phyloP scores from a whole-genome alignment of 805 yeast species.

The Wickerhamomyces strasburgensis region DNA sequence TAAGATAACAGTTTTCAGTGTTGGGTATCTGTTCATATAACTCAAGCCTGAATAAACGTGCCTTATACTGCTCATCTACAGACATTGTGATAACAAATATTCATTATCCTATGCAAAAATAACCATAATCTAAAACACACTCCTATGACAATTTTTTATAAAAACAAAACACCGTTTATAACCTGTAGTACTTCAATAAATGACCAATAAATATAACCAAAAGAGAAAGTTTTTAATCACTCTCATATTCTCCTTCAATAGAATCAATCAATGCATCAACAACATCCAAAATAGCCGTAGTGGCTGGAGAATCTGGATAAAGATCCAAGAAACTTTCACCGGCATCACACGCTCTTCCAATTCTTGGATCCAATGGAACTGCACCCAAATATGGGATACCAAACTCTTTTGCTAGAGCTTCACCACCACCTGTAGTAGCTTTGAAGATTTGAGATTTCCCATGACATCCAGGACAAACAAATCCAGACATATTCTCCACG shows the following conservation, averaged over 20 bases:
- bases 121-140: background rate
- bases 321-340: slow-evolving; percentile 82
- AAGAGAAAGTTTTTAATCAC: background rate
- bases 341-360: slow-evolving; percentile 80
- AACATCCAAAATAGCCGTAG: slow-evolving; percentile 77
- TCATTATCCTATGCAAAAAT: background rate
- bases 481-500: slow-evolving; percentile 98
- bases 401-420: slow-evolving; percentile 73
- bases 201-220: too few relatives aligned
- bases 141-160: too few relatives aligned
- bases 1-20: too few relatives aligned
- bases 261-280: slow-evolving; percentile 66
- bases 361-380: slow-evolving; percentile 94
- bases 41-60: too few relatives aligned
- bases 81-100: too few relatives aligned
- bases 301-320: slow-evolving; percentile 90
- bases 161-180: too few relatives aligned
- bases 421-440: slow-evolving; percentile 97
- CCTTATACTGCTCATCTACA: too few relatives aligned
- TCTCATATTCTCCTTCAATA: slow-evolving; percentile 30
- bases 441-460: slow-evolving; percentile 87
- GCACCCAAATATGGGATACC: slow-evolving; percentile 78
- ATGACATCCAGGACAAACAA: slow-evolving; percentile 92
- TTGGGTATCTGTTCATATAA: too few relatives aligned
- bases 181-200: too few relatives aligned